These are phyloP conservation scores for Skeletonema marinoi DNA, from an alignment of 108 stramenopile genomes.

Conservation along the genomic window DNA sequence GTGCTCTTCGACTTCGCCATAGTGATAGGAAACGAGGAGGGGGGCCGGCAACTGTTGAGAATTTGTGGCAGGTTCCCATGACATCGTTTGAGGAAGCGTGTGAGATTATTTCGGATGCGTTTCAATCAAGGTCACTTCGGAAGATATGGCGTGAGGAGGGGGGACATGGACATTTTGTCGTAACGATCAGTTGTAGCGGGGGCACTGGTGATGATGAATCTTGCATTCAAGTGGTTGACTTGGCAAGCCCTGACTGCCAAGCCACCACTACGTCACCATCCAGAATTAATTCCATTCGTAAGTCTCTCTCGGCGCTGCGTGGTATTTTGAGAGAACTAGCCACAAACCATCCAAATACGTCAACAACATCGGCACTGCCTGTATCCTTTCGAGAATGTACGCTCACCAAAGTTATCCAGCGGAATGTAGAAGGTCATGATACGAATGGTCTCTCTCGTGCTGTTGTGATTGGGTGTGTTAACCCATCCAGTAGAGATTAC, in stretches of 20 bases:
- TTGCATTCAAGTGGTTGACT: conserved; percentile 50
- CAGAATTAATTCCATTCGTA: conserved; percentile 39
- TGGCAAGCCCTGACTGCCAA: conserved; percentile 46
- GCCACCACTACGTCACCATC: conserved; percentile 13
- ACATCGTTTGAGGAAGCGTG: conserved; percentile 35
- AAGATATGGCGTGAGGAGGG: conserved; percentile 40
- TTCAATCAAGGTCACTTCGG: conserved; percentile 24
- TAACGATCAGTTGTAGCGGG: conserved; percentile 24
- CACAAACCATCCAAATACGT: conserved; percentile 1
- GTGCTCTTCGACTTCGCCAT: conserved; percentile 22
- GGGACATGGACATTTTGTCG: conserved; percentile 60
- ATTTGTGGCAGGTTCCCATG: conserved; percentile 54
- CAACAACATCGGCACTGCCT: conserved; percentile 13
- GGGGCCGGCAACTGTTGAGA: conserved; percentile 49
- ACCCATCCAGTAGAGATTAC: conserved; percentile 55
- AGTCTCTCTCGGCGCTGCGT: conserved; percentile 58
- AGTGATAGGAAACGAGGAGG: conserved; percentile 29
- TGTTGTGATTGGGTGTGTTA: conserved; percentile 63
- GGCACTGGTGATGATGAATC: conserved; percentile 3
- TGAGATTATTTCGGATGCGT: conserved; percentile 9
- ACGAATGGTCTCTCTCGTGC: conserved; percentile 22
- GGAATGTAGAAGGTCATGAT: conserved; percentile 53
- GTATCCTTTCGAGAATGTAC: conserved; percentile 72
- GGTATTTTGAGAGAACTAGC: conserved; percentile 51
- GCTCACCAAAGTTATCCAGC: conserved; percentile 78